Conservation (phyloP, 169 alveolate genomes). For the Plasmodium cynomolgi region DNA sequence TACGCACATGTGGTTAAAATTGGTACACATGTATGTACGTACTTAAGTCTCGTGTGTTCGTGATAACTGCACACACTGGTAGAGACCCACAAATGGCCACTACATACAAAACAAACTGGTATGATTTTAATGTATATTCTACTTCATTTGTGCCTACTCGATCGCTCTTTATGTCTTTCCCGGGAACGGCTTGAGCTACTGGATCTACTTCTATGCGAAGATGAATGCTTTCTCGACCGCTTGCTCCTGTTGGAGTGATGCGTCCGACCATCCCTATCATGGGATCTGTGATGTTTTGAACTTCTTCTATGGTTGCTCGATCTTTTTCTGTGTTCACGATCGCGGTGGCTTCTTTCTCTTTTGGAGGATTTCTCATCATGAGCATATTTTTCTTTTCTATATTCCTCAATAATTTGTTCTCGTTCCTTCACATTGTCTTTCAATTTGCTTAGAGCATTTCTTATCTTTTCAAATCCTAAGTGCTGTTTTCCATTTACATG, state of each 20-base stretch:
- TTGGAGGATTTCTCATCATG: neutral
- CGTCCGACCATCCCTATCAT: conserved; percentile 16
- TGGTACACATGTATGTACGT: neutral
- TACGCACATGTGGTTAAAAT: neutral
- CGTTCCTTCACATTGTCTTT: conserved; percentile 32
- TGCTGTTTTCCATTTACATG: conserved; percentile 84
- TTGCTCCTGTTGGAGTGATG: conserved; percentile 43
- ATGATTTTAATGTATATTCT: neutral
- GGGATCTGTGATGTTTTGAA: conserved; percentile 56
- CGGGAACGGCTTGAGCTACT: conserved; percentile 11
- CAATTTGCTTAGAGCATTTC: conserved; percentile 32
- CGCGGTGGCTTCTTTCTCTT: conserved; percentile 5
- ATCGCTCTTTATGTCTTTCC: conserved; percentile 34
- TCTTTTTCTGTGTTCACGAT: conserved; percentile 40
- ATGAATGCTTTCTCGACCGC: conserved; percentile 31
- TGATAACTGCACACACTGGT: neutral
- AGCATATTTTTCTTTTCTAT: conserved; percentile 29
- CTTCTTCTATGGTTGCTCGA: conserved; percentile 41
- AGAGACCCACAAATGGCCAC: neutral
- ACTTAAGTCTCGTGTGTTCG: neutral
- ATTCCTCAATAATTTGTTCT: conserved; percentile 54
- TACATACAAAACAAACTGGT: neutral
- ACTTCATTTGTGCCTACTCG: conserved; percentile 3
- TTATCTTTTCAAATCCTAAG: conserved; percentile 75
- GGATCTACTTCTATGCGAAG: conserved; percentile 36